Evolutionary conservation across 2,329 filamentous ascomycete genomes (phyloP), one percentile per base, ranked within the genome.

Genomic region (Chrysoporthe austroafricana): DNA sequence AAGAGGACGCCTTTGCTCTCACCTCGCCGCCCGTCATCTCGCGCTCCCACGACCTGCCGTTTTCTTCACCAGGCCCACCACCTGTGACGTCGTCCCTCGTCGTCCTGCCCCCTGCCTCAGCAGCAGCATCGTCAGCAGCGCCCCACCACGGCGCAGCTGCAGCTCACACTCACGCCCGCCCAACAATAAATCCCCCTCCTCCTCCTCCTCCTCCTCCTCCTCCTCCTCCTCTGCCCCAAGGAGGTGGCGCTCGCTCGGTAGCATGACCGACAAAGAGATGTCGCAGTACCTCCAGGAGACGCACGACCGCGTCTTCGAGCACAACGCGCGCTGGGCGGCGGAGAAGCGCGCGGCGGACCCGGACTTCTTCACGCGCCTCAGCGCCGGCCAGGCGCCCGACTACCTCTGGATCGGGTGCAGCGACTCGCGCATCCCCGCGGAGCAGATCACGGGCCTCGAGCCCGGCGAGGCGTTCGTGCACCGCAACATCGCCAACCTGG

Each of bases 381-480:
- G 84, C 26, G 85, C 84, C 9, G 90, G 90, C 58, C 90, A 92
- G 80, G 80, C 80, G 18, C 90, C 90, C 66, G 88, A 92, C 74
- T 92, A 92, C 78, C 85, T 92, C 64, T 97, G 93, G 92, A 92
- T 97, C 76, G 94, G 94, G 61, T 97, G 94, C 85, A 91, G 91
- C 79, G 94, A 97, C 83, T 93, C 90, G 52, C 92, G 94, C 72
- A 92, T 95, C 76, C 94, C 94, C n/a, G 94, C 95, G 74, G 95
- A 94, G 75, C 92, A 92, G 76, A 89, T 97, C 77, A 89, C 93
- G 59, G 90, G 91, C 72, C 86, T 95, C 66, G 85, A 91, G 76
- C 92, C 94, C n/a, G 94, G 94, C 73, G 93, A 97, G 80, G 91
- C 95, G 74, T 97, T 97, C 79, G 91, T 96, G 73, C 93, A 97